A percentile compares a stretch with the other conserved stretches of the same genome.
These are phyloP conservation scores for Neospermospora avenae DNA, from an alignment of 2,329 filamentous ascomycete species.

Conservation along the genomic window DNA sequence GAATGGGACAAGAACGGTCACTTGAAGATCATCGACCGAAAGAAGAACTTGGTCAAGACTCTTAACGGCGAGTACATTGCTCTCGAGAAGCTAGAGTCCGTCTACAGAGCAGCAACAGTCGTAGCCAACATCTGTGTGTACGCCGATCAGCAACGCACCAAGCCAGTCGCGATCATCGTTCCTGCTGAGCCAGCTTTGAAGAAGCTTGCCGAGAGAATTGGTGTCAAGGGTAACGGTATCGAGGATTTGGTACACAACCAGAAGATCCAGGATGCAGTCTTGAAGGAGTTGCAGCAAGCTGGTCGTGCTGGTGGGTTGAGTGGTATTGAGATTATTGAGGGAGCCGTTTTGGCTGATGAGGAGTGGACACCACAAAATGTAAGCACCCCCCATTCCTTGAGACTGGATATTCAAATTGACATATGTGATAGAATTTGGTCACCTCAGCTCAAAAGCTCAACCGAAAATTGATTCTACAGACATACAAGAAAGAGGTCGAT, in stretches of 20 bases:
- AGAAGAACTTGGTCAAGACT: constrained; percentile 94
- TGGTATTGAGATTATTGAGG: constrained; percentile 71
- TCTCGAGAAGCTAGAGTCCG: constrained; percentile 88
- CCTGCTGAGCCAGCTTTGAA: constrained; percentile 62
- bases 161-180: constrained; percentile 78
- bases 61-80: constrained; percentile 95
- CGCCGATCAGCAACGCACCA: constrained; percentile 69
- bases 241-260: constrained; percentile 65
- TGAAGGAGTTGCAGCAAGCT: constrained; percentile 65
- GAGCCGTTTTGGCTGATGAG: constrained; percentile 75
- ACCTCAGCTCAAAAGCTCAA: constrained; percentile 73
- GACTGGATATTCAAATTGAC: constrained; percentile 32
- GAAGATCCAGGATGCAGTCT: constrained; percentile 58
- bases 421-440: constrained; percentile 51
- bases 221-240: constrained; percentile 59
- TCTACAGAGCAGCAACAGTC: constrained; percentile 77
- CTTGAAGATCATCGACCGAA: constrained; percentile 75
- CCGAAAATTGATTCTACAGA: constrained; percentile 61
- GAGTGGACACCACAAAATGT: constrained; percentile 86
- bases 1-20: constrained; percentile 72
- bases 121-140: constrained; percentile 88
- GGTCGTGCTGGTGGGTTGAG: constrained; percentile 65
- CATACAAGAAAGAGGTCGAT: constrained; percentile 59
- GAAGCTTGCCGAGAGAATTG: constrained; percentile 56
- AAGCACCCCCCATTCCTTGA: constrained; percentile 43